Conservation (phyloP, 2,329 filamentous ascomycete genomes). For the Fusarium sp. region DNA sequence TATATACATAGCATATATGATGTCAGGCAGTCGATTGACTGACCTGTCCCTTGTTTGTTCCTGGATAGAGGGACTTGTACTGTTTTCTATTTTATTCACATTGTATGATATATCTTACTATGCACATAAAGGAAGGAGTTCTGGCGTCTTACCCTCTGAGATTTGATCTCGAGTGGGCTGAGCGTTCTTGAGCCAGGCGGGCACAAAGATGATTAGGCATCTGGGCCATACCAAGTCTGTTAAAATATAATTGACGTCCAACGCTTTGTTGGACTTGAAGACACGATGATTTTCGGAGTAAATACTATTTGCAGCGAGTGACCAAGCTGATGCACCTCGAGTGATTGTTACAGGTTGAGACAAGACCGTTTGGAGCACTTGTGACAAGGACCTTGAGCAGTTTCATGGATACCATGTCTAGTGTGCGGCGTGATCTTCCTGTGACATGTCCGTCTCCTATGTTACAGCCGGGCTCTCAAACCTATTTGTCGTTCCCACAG, state of each 20-base stretch:
- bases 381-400: background rate
- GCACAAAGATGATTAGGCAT: constrained; percentile 28
- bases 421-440: constrained; percentile 4
- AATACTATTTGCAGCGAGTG: background rate
- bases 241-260: constrained; percentile 25
- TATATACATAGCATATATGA: constrained; percentile 30
- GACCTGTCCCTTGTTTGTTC: constrained; percentile 13
- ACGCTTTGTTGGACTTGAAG: constrained; percentile 24
- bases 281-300: background rate
- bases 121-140: constrained; percentile 35
- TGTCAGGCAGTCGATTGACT: constrained; percentile 17
- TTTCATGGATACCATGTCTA: constrained; percentile 5
- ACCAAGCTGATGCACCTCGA: background rate
- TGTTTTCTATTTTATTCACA: constrained; percentile 13
- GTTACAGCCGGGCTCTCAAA: background rate
- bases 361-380: background rate
- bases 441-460: background rate
- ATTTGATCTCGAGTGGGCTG: constrained; percentile 10
- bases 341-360: constrained; percentile 6
- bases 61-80: constrained; percentile 16
- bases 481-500: constrained; percentile 10
- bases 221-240: constrained; percentile 19
- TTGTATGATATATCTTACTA: constrained; percentile 35
- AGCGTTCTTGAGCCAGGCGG: constrained; percentile 17
- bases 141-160: constrained; percentile 17